A percentile compares a stretch with the other conserved stretches of the same genome.
Conservation (phyloP, 106 monocot species). For the Chionographis japonica region DNA sequence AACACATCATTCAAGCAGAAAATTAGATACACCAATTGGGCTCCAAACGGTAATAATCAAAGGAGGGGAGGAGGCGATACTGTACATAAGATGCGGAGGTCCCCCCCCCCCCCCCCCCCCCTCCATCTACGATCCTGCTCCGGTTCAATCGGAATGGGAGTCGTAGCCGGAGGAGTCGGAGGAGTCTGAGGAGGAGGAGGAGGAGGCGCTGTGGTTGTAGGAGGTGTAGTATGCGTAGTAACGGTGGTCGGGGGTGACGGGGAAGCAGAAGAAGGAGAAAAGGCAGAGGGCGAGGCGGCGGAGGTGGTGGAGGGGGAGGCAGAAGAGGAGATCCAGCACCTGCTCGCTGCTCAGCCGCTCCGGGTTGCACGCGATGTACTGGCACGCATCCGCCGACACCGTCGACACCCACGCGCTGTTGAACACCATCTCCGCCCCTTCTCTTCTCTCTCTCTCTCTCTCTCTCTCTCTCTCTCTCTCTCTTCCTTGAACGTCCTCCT, state of each 20-base stretch:
- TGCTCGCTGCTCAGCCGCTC: slow-evolving; percentile 11
- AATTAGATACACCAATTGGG: no score
- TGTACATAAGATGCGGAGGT: no score
- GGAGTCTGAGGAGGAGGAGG: slow-evolving; percentile 7
- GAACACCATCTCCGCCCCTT: slow-evolving; percentile 13
- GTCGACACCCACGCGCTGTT: slow-evolving; percentile 9
- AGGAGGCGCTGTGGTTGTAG: not conserved
- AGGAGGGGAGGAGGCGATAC: no score
- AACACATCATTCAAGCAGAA: no score
- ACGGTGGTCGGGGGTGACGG: not conserved
- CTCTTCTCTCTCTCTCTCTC: not conserved
- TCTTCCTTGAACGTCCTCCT: not conserved
- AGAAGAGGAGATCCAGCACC: slow-evolving; percentile 13
- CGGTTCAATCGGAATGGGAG: slow-evolving; percentile 8
- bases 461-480: not conserved
- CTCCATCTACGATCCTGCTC: no score
- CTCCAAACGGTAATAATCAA: no score
- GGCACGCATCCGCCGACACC: slow-evolving; percentile 8
- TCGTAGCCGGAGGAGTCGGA: not conserved
- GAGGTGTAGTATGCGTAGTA: not conserved
- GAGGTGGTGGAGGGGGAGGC: slow-evolving; percentile 11
- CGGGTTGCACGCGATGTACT: slow-evolving; percentile 10
- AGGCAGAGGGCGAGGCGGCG: slow-evolving; percentile 17
- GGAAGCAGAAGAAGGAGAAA: slow-evolving; percentile 15
- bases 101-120: no score